Conservation (phyloP, 73 alveolate species). For the Paramecium tetraurelia region DNA sequence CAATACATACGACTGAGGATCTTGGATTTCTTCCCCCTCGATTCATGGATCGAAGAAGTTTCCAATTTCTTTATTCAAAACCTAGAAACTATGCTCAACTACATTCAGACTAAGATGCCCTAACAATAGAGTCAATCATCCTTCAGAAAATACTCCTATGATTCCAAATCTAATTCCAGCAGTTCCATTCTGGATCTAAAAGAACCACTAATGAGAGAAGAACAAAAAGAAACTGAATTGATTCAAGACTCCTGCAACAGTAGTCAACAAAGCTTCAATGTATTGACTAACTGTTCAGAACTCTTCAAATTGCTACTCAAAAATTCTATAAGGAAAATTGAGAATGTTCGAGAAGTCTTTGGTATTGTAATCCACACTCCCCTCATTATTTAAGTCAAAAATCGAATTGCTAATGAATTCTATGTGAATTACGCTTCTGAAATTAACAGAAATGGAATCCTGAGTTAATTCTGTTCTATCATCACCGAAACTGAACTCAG, state of each 20-base stretch:
- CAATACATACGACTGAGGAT: background rate
- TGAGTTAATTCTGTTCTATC: background rate
- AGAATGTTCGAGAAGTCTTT: background rate
- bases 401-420: background rate
- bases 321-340: background rate
- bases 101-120: background rate
- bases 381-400: background rate
- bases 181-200: background rate
- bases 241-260: background rate
- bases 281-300: background rate
- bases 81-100: background rate
- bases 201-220: background rate
- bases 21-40: slow-evolving; percentile 6
- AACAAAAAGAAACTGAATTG: background rate
- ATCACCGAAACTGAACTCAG: slow-evolving; percentile 22
- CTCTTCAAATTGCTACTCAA: background rate
- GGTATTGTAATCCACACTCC: background rate
- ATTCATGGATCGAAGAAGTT: background rate
- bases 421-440: background rate
- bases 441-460: background rate
- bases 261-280: background rate
- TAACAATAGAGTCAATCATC: background rate
- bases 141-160: background rate
- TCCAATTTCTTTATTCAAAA: background rate
- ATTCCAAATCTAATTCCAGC: background rate